Percentiles rank a stretch among this genome's conserved stretches.
Conservation (phyloP, 2,329 filamentous ascomycete genomes). For the Aspergillus niger region DNA sequence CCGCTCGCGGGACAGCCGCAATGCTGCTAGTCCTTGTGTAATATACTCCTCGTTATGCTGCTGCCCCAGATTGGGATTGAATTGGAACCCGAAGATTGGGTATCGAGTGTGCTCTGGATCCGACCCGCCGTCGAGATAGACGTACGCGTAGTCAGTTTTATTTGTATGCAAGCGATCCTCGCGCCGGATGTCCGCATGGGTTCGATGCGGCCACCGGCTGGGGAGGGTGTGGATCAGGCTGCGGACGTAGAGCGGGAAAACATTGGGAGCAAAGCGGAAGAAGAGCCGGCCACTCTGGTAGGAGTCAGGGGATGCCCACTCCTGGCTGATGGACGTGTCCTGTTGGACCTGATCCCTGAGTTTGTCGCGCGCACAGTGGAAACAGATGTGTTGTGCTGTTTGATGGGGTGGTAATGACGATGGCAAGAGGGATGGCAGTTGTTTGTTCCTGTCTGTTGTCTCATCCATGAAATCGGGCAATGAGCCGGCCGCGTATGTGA, state of each 20-base stretch:
- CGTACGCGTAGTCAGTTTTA: background rate
- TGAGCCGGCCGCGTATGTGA: background rate
- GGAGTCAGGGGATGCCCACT: background rate
- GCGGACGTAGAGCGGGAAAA: slow-evolving; percentile 1
- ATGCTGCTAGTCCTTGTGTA: background rate
- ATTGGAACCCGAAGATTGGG: slow-evolving; percentile 2
- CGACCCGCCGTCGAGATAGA: background rate
- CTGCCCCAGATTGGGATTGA: background rate
- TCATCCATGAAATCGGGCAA: too few species aligned
- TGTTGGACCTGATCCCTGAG: background rate
- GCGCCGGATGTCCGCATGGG: slow-evolving; percentile 1
- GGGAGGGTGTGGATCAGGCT: slow-evolving; percentile 1
- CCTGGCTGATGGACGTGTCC: background rate
- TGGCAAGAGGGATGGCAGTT: too few species aligned
- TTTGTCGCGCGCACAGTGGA: background rate
- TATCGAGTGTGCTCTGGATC: background rate
- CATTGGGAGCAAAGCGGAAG: background rate
- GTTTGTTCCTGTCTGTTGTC: too few species aligned
- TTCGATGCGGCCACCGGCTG: background rate
- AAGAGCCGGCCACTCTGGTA: background rate
- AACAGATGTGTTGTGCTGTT: background rate
- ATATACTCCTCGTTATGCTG: background rate
- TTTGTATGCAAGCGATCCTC: background rate
- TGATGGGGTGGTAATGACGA: background rate
- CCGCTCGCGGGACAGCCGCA: background rate